Evolutionary conservation across 331 rosid species (phyloP).

Genomic region (Rosa hybrid): DNA sequence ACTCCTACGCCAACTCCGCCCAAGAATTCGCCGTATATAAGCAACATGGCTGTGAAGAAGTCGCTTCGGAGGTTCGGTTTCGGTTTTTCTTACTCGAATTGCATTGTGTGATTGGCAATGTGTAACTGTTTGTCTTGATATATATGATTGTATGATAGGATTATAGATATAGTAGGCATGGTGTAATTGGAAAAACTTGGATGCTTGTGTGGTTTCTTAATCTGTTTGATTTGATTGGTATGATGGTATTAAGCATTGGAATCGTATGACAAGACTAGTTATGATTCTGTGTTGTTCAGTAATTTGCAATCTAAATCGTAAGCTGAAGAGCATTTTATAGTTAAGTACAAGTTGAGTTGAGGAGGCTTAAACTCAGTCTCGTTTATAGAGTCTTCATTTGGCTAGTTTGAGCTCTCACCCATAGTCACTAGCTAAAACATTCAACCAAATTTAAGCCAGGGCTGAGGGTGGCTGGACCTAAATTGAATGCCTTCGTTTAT

Average conservation of each 20-base stretch:
- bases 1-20: slow-evolving; percentile 83
- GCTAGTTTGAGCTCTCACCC: background rate
- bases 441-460: background rate
- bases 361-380: background rate
- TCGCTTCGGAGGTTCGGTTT: slow-evolving; percentile 61
- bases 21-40: slow-evolving; percentile 65
- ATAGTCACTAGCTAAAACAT: background rate
- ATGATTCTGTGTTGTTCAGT: background rate
- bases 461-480: background rate
- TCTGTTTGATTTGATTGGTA: background rate
- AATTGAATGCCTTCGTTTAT: background rate
- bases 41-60: slow-evolving; percentile 63
- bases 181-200: background rate
- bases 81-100: background rate
- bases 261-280: background rate
- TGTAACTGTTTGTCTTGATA: background rate
- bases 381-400: background rate
- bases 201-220: background rate
- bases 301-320: background rate
- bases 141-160: background rate
- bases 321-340: background rate
- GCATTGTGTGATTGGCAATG: background rate
- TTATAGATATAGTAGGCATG: background rate
- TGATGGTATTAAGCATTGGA: background rate
- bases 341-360: background rate